These are phyloP conservation scores for Neurospora sp. DNA, from an alignment of 495 filamentous ascomycete genomes.

Conservation along the genomic window DNA sequence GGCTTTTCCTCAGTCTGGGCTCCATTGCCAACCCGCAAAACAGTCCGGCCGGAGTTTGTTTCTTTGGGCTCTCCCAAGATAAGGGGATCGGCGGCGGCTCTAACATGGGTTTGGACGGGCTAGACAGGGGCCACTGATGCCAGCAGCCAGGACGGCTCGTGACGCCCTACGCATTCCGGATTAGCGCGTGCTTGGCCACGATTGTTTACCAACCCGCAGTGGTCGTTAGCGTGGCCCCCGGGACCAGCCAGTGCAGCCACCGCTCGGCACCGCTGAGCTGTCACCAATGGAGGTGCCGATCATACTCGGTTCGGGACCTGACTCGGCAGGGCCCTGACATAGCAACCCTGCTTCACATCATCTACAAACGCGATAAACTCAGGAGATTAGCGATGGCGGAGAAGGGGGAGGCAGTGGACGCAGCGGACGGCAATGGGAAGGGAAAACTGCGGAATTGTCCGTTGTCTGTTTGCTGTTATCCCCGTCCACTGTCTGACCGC, in stretches of 20 bases:
- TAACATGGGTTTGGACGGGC: background rate
- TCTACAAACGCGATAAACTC: background rate
- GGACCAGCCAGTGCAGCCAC: too few species aligned
- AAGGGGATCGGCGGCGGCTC: background rate
- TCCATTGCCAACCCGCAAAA: background rate
- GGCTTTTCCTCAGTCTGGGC: background rate
- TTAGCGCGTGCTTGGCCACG: background rate
- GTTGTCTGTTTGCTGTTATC: background rate
- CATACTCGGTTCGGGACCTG: background rate
- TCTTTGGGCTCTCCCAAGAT: background rate
- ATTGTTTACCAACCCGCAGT: background rate
- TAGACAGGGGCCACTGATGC: background rate
- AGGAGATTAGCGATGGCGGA: background rate
- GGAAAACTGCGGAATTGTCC: too few species aligned
- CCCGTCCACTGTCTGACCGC: background rate
- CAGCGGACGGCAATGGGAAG: too few species aligned
- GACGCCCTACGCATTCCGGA: background rate
- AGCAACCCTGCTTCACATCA: slow-evolving; percentile 1
- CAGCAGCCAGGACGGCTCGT: background rate
- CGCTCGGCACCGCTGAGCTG: slow-evolving; percentile 1
- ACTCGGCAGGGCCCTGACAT: background rate
- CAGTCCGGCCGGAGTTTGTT: background rate
- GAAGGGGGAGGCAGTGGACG: too few species aligned
- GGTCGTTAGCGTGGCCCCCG: background rate
- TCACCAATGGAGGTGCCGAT: slow-evolving; percentile 1